Base-by-base conservation (phyloP, 106 monocot species). In the Dendrobium huoshanense region DNA sequence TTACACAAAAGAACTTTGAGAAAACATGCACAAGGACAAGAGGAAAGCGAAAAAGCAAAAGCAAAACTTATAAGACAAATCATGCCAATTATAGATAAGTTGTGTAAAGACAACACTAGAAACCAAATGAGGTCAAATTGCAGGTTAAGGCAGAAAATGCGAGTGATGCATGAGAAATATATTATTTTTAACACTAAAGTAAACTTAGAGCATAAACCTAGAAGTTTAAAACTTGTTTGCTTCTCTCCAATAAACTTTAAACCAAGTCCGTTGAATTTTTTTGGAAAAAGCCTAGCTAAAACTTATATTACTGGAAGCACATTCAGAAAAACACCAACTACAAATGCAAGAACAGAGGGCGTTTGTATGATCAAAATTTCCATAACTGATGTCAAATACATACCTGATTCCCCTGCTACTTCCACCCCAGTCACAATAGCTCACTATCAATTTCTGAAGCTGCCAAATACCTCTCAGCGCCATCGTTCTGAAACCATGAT, bases 401-500 rank as follows among this genome's bases (percentile, higher is more conserved):
- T 81, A 98, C 98, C 92, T 98, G 82, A 98, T 91, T 42, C 98
- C 98, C 76, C 89, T 90, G 83, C 98, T 98, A 67, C 98, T 98
- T 41, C 98, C 98, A 79, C 98, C 95, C 95, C 94, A 95, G 24
- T 95, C 92, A 82, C 91, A 89, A 37, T 89, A 98, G 84, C 91
- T 92, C 41, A 98, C 98, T 27, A 95, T 77, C 80, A 98, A 77
- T 85, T 98, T 98, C 80, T 98, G 94, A 65, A 98, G 95, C 75
- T 98, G 98, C 98, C 98, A 98, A 20, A 95, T 95, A 41, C 98
- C 98, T 87, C 92, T 85, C 79, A 98, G 77, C 1, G 98, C 98
- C 98, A 98, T 98, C 74, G 49, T 76, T 27, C 49, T 49, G 45
- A 76, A 47, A 25, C 3, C 74, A 74, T 74, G 18, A 44, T 22